phyloP scores from a whole-genome alignment of 129 eudicot genomes.

The Chrysanthemum seticuspe region DNA sequence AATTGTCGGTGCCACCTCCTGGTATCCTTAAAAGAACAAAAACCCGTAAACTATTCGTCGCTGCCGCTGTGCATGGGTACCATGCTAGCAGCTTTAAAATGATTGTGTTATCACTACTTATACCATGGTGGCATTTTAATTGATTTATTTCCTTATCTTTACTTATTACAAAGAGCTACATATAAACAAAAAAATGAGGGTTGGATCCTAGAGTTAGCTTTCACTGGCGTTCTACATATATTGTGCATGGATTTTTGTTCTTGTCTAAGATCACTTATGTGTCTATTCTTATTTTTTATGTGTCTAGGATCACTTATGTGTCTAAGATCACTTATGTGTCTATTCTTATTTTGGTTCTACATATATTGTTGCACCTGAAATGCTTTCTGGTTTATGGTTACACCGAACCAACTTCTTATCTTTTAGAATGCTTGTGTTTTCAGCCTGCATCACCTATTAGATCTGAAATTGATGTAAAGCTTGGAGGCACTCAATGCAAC shows the following conservation, averaged over 20 bases:
- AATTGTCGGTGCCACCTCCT: too few relatives aligned
- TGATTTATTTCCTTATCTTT: slow-evolving; percentile 8
- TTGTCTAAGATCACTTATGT: neutral
- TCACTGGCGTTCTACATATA: neutral
- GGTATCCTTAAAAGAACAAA: too few relatives aligned
- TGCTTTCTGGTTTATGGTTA: neutral
- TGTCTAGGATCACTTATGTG: neutral
- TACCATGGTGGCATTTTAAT: slow-evolving; percentile 18
- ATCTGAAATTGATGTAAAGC: slow-evolving; percentile 92
- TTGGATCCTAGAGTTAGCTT: neutral
- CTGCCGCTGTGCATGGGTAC: too few relatives aligned
- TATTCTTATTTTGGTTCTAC: neutral
- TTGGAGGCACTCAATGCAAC: slow-evolving; percentile 95
- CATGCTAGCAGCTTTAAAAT: neutral
- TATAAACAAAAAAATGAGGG: neutral
- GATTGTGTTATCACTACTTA: neutral
- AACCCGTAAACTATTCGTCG: too few relatives aligned
- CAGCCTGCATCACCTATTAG: slow-evolving; percentile 84
- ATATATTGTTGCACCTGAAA: neutral
- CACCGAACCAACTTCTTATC: slow-evolving; percentile 18
- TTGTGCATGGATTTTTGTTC: too few relatives aligned
- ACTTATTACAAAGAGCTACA: neutral
- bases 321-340: slow-evolving; percentile 3
- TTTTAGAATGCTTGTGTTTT: slow-evolving; percentile 43
- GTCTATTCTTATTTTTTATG: neutral